Base-by-base conservation (phyloP, 108 stramenopile species). In the Ochromonas danica region DNA sequence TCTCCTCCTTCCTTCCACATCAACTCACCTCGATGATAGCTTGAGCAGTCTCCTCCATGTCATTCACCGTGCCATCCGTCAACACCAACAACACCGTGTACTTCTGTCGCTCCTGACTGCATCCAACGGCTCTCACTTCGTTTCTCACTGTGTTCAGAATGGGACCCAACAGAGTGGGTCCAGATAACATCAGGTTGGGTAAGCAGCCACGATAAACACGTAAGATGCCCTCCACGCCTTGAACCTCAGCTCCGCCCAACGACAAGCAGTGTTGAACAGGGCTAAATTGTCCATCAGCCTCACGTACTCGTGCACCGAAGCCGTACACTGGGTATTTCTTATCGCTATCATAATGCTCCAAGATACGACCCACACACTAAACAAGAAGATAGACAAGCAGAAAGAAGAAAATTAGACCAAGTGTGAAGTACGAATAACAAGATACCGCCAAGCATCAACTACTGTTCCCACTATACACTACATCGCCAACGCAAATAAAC, bases 21-120 rank as follows among this genome's bases (percentile, higher is more conserved):
- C n/a, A n/a, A n/a, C n/a, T n/a, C n/a, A n/a, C n/a, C n/a, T n/a
- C n/a, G n/a, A 83, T 42, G 27, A 83, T 51, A 22, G 61, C 83
- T 28, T 78, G 43, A 31, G 90, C 89, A 6, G 93, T 91, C 28
- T 83, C 81, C 27, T 85, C 78, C 81, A 94, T 80, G 78, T 96
- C 93, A 57, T 71, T 81, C 75, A 96, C 87, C 43, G 82, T 80
- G 17, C 95, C 95, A 70, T 94, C 93, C 0, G 93, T 94, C 62
- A 96, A 88, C n/a, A 96, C 82, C 72, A 91, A 79, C 41, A 96
- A 83, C 10, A 94, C 80, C 33, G 83, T 90, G 77, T 97, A 95
- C 10, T 90, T 87, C 78, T 91, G 91, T 1, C 45, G 0, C 0
- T 61, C 1, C 28, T 81, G 80, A 71, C 80, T 81, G 17, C 78